Conservation (phyloP, 805 yeast genomes). For the Saccharomycopsis oosterbeekiorum region DNA sequence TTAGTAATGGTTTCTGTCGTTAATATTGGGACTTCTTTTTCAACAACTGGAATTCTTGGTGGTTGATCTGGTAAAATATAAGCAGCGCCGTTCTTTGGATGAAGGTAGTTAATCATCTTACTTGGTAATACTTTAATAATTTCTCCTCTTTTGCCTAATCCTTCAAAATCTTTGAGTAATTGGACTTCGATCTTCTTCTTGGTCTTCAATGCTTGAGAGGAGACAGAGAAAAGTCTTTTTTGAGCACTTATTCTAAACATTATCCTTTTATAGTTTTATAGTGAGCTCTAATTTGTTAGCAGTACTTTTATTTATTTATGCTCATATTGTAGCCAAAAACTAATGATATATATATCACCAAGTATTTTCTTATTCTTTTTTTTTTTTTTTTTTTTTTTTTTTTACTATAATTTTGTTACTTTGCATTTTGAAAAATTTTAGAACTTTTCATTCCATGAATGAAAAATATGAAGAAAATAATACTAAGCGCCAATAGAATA, state of each 20-base stretch:
- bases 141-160: conserved; percentile 60
- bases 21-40: background rate
- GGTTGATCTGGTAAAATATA: conserved; percentile 35
- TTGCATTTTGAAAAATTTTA: background rate
- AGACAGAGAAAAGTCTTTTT: conserved; percentile 3
- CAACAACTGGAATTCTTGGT: conserved; percentile 16
- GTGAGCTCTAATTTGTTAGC: no score
- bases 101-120: conserved; percentile 70
- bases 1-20: background rate
- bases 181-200: conserved; percentile 56
- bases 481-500: background rate
- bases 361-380: background rate
- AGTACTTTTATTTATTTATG: no score
- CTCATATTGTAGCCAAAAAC: background rate
- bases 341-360: background rate
- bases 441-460: background rate
- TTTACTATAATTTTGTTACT: background rate
- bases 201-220: background rate
- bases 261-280: background rate
- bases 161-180: conserved; percentile 55
- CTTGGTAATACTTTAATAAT: conserved; percentile 68
- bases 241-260: conserved; percentile 1
- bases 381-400: background rate
- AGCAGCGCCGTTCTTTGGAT: conserved; percentile 62
- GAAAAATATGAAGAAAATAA: no score